Evolutionary conservation across 345 rosid genomes (phyloP).

Genomic region (Salix brachista): DNA sequence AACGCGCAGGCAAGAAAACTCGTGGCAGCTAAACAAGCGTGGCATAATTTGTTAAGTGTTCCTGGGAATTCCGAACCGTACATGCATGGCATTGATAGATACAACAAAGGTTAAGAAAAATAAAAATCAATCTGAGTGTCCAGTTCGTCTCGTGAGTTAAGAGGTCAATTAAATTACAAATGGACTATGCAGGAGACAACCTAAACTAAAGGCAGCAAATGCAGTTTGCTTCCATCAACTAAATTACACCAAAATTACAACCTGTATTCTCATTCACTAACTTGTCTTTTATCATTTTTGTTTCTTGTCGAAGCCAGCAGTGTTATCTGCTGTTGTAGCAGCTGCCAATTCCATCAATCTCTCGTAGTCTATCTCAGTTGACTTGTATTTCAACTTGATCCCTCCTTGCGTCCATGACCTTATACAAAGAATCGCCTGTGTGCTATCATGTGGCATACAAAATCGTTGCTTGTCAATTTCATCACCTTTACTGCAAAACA

Average conservation of each 20-base stretch:
- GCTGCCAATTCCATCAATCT: slow-evolving; percentile 76
- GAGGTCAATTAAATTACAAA: neutral
- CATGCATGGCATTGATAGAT: slow-evolving; percentile 7
- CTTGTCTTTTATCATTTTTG: slow-evolving; percentile 29
- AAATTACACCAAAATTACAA: neutral
- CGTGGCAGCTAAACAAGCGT: too few species aligned
- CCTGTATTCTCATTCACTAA: neutral
- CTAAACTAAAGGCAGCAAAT: neutral
- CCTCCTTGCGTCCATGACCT: slow-evolving; percentile 83
- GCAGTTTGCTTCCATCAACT: slow-evolving; percentile 1
- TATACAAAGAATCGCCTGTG: slow-evolving; percentile 68
- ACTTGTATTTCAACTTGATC: slow-evolving; percentile 64
- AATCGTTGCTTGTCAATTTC: slow-evolving; percentile 64
- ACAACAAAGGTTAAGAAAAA: slow-evolving; percentile 1
- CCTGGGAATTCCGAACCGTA: too few species aligned
- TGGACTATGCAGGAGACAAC: neutral
- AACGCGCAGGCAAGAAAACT: too few species aligned
- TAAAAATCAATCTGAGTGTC: too few species aligned
- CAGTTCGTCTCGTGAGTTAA: neutral
- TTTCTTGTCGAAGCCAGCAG: slow-evolving; percentile 48
- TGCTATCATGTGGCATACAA: slow-evolving; percentile 68
- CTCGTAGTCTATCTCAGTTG: slow-evolving; percentile 73
- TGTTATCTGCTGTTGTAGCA: slow-evolving; percentile 38
- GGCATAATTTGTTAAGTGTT: too few species aligned
- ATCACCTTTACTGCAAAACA: slow-evolving; percentile 69